Base-by-base conservation (phyloP, 495 filamentous ascomycete genomes). In the Penicillium psychrofluorescens region DNA sequence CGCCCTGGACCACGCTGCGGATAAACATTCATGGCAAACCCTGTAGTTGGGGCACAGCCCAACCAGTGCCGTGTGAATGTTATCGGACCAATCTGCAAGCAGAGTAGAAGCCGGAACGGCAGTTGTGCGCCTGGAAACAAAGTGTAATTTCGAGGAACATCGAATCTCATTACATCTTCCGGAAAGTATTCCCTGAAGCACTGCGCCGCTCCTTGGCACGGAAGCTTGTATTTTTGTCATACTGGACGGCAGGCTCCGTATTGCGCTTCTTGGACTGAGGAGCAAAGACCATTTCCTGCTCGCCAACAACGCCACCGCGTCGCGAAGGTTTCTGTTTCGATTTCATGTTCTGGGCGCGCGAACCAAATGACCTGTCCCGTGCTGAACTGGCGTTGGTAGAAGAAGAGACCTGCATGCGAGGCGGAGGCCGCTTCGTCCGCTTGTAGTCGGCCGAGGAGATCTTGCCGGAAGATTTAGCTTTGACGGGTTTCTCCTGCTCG, bases 281-380 rank as follows among this genome's bases (percentile, higher is more conserved):
- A 43, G 81, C 80, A 70, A 96, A 97, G 13, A 88, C 88, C 39
- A 97, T 69, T 60, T 92, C 80, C 54, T 84, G 76, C 62, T 96
- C 94, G 8, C 94, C 92, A 16, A 86, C 79, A 2, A 85, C 77
- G 13, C 79, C 78, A 34, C 72, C 69, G 4, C 61, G 64, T 16
- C 71, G 69, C 2, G 49, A 36, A 43, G 75, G 77, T 28, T 58
- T 64, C 30, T 70, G 54, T 37, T 74, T 77, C 0, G 58, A 55
- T 35, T 68, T 72, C 55, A 75, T 68, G 29, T 70, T 68, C 34
- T 77, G 71, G 1, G 74, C 73, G 28, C 88, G 79, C 0, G 85
- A 78, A 7, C 84, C 90, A 42, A 97, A 84, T 6, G 86, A 83
- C 11, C 68, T 62, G 41, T 83, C 79, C 30, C 67, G 67, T 22